phyloP scores from a whole-genome alignment of 75 land plant species.

The Isoetes taiwanensis region DNA sequence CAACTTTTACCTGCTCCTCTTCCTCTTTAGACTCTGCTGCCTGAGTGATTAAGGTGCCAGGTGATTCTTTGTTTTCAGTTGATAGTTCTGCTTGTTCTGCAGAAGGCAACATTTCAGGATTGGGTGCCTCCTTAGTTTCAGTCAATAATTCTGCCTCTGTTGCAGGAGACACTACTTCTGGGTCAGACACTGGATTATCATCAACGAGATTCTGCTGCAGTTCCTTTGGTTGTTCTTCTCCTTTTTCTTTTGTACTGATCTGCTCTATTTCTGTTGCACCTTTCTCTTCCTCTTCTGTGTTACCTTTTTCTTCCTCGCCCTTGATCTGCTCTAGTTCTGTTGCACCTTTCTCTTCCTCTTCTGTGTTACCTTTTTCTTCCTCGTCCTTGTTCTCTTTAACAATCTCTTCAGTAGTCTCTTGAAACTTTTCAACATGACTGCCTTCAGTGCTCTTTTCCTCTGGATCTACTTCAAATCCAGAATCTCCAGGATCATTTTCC shows the following conservation, averaged over 20 bases:
- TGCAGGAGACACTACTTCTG: conserved; percentile 13
- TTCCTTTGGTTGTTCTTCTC: not conserved
- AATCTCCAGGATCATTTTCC: too few species aligned
- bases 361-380: not conserved
- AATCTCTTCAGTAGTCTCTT: not conserved
- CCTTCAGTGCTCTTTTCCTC: too few species aligned
- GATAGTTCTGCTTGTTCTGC: conserved; percentile 23
- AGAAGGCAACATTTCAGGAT: too few species aligned
- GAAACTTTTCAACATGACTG: not conserved
- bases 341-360: not conserved
- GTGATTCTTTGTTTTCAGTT: conserved; percentile 29
- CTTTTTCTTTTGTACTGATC: not conserved
- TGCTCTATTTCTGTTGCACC: not conserved
- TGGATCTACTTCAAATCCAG: too few species aligned
- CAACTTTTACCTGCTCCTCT: conserved; percentile 16
- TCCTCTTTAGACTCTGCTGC: conserved; percentile 40
- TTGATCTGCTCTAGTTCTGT: not conserved
- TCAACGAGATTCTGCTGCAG: not conserved
- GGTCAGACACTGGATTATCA: conserved; percentile 8
- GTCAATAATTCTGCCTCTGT: conserved; percentile 14
- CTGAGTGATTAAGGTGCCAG: conserved; percentile 48
- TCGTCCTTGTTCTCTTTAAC: not conserved
- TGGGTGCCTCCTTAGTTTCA: too few species aligned
- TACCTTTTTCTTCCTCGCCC: not conserved
- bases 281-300: conserved; percentile 3